Evolutionary conservation across 2,329 filamentous ascomycete genomes (phyloP).

Genomic region (Colletotrichum tropicale): DNA sequence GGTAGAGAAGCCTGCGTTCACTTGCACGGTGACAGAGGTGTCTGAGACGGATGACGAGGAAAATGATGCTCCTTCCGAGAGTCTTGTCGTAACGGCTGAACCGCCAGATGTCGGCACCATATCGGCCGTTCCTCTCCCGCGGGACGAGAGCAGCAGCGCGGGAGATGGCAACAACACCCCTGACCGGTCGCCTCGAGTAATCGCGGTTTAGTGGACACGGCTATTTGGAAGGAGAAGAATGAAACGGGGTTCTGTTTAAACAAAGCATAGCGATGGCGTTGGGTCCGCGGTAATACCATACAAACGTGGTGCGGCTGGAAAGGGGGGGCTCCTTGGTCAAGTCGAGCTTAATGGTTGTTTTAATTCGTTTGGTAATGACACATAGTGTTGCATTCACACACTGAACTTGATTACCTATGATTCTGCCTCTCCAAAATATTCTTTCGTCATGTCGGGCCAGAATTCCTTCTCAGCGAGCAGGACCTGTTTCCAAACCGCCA

Average conservation of each 20-base stretch:
- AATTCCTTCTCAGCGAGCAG: conserved; percentile 63
- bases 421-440: not conserved
- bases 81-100: not conserved
- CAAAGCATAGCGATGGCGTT: conserved; percentile 18
- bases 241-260: not conserved
- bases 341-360: not conserved
- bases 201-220: not conserved
- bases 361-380: not conserved
- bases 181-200: not conserved
- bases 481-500: conserved; percentile 53
- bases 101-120: not conserved
- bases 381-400: not conserved
- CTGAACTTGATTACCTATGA: not conserved
- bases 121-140: not conserved
- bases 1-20: conserved; percentile 6
- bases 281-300: conserved; percentile 13
- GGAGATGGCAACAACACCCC: not conserved
- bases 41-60: not conserved
- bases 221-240: not conserved
- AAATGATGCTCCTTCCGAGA: not conserved
- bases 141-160: not conserved
- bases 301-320: not conserved
- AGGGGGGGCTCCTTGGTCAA: not conserved
- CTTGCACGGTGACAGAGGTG: conserved; percentile 11
- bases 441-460: conserved; percentile 49